Percentiles rank a stretch among this genome's conserved stretches.
Evolutionary conservation across 2,329 filamentous ascomycete species (phyloP).

Genomic region (Colletotrichum sp.): DNA sequence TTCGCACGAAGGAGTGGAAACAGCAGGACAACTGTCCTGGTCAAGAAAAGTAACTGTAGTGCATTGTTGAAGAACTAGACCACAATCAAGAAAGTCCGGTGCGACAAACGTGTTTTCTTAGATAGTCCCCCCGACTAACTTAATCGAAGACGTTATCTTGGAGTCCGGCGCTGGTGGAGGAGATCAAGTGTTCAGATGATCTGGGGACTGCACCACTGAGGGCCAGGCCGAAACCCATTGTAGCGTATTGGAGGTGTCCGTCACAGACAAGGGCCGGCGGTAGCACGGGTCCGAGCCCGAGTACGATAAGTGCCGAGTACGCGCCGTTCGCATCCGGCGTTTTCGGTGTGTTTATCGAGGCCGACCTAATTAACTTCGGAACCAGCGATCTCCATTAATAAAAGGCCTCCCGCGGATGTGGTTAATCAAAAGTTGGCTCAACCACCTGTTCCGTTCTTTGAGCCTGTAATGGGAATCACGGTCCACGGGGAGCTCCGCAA

Average conservation of each 20-base stretch:
- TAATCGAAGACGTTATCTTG: not conserved
- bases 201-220: not conserved
- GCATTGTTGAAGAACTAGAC: rapidly evolving
- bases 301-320: not conserved
- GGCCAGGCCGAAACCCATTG: not conserved
- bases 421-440: not conserved
- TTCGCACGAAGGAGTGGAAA: too few species aligned
- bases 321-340: not conserved
- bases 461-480: not conserved
- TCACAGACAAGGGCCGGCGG: not conserved
- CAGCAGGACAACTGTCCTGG: too few species aligned
- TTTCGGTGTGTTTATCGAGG: not conserved
- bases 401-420: not conserved
- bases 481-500: not conserved
- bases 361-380: not conserved
- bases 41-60: too few species aligned
- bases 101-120: not conserved
- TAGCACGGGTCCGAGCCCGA: not conserved
- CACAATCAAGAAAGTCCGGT: rapidly evolving
- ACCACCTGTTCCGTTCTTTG: not conserved
- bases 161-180: not conserved
- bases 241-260: not conserved
- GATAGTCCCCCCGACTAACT: not conserved
- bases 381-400: not conserved
- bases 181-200: not conserved